phyloP scores from a whole-genome alignment of 1,284 basidiomycete species.

The Chalciporus piperatoides region DNA sequence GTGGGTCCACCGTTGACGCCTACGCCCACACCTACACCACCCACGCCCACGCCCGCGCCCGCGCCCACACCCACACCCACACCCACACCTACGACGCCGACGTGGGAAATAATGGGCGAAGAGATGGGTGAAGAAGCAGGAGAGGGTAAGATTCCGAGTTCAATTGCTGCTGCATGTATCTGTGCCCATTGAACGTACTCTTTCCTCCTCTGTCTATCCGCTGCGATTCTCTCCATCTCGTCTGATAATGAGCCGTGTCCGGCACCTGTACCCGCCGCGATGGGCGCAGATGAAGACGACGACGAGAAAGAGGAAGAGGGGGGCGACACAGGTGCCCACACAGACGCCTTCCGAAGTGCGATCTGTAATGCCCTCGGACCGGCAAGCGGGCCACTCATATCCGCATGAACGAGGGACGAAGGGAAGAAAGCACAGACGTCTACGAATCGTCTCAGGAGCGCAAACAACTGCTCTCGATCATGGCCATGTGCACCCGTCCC shows the following conservation, averaged over 20 bases:
- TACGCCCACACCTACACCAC: background rate
- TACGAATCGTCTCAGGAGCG: conserved; percentile 44
- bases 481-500: too few species aligned
- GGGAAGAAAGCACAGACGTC: conserved; percentile 50
- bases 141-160: conserved; percentile 39
- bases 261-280: background rate
- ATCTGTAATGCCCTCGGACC: conserved; percentile 52
- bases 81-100: conserved; percentile 1
- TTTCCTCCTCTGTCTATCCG: conserved; percentile 51
- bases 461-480: conserved; percentile 8
- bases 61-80: background rate
- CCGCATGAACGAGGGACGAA: conserved; percentile 44
- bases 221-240: conserved; percentile 57
- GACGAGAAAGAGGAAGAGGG: background rate
- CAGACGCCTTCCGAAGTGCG: conserved; percentile 50
- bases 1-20: conserved; percentile 5
- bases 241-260: conserved; percentile 38
- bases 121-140: background rate
- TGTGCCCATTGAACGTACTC: conserved; percentile 59
- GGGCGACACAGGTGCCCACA: conserved; percentile 37
- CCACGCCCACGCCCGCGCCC: background rate
- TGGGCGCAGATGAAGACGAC: background rate
- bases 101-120: background rate
- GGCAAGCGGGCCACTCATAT: conserved; percentile 47
- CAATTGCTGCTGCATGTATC: conserved; percentile 56